Conservation (phyloP, 495 filamentous ascomycete genomes). For the Penicillium crystallinum region DNA sequence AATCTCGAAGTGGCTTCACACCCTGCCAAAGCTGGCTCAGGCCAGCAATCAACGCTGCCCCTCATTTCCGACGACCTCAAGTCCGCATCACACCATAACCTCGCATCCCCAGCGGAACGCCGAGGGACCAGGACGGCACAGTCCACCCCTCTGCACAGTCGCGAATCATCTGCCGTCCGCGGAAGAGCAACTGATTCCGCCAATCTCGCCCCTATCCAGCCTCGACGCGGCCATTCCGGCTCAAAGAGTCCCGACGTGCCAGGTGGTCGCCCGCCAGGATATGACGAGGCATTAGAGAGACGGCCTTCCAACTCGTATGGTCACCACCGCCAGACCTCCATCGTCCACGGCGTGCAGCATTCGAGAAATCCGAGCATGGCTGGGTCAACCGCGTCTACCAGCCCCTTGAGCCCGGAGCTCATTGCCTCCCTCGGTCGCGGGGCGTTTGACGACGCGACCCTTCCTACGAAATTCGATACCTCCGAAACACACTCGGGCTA, state of each 20-base stretch:
- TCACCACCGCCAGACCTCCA: conserved; percentile 90
- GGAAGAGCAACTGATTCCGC: conserved; percentile 40
- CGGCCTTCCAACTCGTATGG: conserved; percentile 68
- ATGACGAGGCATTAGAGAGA: conserved; percentile 60
- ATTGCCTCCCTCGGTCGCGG: conserved; percentile 60
- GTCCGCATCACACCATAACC: conserved; percentile 38
- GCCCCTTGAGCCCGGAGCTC: conserved; percentile 78
- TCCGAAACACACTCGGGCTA: conserved; percentile 26
- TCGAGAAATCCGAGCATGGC: conserved; percentile 79
- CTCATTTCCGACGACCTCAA: conserved; percentile 42
- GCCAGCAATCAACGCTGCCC: conserved; percentile 39
- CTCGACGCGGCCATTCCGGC: conserved; percentile 49
- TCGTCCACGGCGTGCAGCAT: conserved; percentile 90
- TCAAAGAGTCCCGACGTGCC: conserved; percentile 50
- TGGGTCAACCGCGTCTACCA: conserved; percentile 57
- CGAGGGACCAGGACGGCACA: conserved; percentile 42
- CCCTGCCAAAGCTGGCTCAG: conserved; percentile 34
- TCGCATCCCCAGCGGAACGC: conserved; percentile 38
- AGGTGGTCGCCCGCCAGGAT: conserved; percentile 36
- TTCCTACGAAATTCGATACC: conserved; percentile 27
- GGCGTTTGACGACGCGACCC: conserved; percentile 21
- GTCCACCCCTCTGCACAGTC: conserved; percentile 47
- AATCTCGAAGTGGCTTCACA: conserved; percentile 34
- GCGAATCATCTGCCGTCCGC: conserved; percentile 41
- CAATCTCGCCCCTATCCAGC: conserved; percentile 36